These are phyloP conservation scores for Pseudocercospora fuligena DNA, from an alignment of 2,329 filamentous ascomycete species.

Conservation along the genomic window DNA sequence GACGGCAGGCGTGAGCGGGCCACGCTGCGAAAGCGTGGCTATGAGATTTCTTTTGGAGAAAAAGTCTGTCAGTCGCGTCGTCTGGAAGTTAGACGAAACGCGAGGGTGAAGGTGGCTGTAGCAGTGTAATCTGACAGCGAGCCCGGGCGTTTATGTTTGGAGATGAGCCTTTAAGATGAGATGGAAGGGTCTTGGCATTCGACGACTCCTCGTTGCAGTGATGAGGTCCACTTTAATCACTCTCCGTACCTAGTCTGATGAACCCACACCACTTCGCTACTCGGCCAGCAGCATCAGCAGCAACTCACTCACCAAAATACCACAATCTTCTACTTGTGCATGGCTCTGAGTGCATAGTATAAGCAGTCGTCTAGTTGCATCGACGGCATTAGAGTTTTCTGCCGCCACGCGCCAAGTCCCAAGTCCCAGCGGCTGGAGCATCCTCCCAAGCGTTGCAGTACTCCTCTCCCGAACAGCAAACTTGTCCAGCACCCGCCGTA, in stretches of 20 bases:
- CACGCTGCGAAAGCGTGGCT: background rate
- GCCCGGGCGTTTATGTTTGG: constrained; percentile 2
- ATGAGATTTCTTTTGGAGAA: background rate
- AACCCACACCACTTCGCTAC: background rate
- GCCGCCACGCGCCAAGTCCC: constrained; percentile 7
- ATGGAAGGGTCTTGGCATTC: background rate
- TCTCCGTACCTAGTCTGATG: background rate
- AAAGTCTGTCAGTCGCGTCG: background rate
- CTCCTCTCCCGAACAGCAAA: constrained; percentile 5
- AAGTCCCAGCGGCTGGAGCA: constrained; percentile 2
- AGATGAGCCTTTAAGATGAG: constrained; percentile 4
- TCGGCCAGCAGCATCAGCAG: background rate
- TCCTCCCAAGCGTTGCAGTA: background rate
- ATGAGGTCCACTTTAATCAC: background rate
- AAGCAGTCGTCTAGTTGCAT: background rate
- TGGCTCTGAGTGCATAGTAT: background rate
- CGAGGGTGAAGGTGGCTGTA: background rate
- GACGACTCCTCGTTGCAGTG: background rate
- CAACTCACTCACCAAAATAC: background rate
- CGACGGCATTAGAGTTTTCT: constrained; percentile 2
- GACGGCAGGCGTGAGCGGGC: background rate
- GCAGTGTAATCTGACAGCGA: background rate
- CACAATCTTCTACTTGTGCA: background rate
- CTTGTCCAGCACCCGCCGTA: background rate
- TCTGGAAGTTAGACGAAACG: background rate